Base-by-base conservation (phyloP, 495 filamentous ascomycete species). In the Podospora australis region DNA sequence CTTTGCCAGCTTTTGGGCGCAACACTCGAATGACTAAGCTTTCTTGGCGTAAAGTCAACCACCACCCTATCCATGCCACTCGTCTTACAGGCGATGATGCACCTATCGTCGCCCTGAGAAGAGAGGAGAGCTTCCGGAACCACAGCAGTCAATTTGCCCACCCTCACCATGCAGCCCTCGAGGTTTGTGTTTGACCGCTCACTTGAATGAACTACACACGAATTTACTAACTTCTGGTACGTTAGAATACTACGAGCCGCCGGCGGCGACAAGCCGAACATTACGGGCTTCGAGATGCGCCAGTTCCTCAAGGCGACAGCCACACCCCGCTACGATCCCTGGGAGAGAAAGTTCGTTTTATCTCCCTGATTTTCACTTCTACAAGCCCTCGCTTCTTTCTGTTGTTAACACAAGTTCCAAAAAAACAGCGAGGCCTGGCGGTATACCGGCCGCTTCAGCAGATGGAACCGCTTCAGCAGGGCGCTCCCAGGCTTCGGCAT, bases 401-500 rank as follows among this genome's bases (percentile, higher is more conserved):
- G 8, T 36, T 44, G 8, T 14, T 24, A 39, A 41, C 28, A 29
- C 44, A 26, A 32, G 41, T 29, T 6, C 10, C 13, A 2, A 22
- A 0, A 29, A 23, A 6, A 53, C 65, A 98, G 92, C 52, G 92
- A 98, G 70, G 74, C 85, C 63, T 98, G 92, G 92, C 82, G 92
- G 58, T 96, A 94, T 73, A 80, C 39, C 39, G 94, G 90, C 55
- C 84, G 81, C 34, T 97, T 96, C 77, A 82, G 81, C 48, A 79
- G 91, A 44, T 86, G 69, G 66, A 91, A 94, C 72, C 87, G 92
- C 19, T 95, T 96, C 74, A 86, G 79, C 68, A 72, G 79, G 47
- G 71, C 81, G 46, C 85, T 98, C 68, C 92, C 92, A 23, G 92
- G 92, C 40, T 72, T 98, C 41, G 94, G 92, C 38, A 92, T 88